phyloP scores from a whole-genome alignment of 2,329 filamentous ascomycete genomes.

The Colletotrichum costaricense region DNA sequence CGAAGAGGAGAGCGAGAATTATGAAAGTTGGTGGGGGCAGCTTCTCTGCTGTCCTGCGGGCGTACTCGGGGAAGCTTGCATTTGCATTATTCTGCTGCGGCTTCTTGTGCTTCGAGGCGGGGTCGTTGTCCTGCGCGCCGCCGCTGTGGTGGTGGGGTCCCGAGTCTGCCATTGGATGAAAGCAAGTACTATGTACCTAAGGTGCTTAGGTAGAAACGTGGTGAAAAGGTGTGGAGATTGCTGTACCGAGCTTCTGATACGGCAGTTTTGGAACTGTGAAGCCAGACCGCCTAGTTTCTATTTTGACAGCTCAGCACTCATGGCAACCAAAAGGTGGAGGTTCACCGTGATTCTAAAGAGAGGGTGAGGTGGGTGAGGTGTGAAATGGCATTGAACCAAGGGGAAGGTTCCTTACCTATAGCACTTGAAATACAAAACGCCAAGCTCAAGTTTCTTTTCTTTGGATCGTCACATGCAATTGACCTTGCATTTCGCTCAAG shows the following conservation, averaged over 20 bases:
- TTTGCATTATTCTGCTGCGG: slow-evolving; percentile 34
- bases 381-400: neutral
- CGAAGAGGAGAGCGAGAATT: slow-evolving; percentile 51
- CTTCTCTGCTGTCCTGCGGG: slow-evolving; percentile 48
- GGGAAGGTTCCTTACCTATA: neutral
- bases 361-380: neutral
- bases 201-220: too few relatives aligned
- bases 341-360: neutral
- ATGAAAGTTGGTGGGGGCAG: slow-evolving; percentile 57
- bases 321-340: slow-evolving; percentile 1
- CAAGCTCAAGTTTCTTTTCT: neutral
- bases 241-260: slow-evolving; percentile 6
- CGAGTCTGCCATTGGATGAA: slow-evolving; percentile 40
- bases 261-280: slow-evolving; percentile 1
- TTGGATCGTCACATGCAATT: neutral
- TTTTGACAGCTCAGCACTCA: slow-evolving; percentile 17
- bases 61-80: slow-evolving; percentile 30
- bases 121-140: slow-evolving; percentile 41
- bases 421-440: neutral
- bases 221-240: neutral
- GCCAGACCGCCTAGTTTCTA: neutral
- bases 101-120: slow-evolving; percentile 44
- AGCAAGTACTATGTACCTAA: too few relatives aligned
- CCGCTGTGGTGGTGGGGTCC: slow-evolving; percentile 46
- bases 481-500: neutral